phyloP scores from a whole-genome alignment of 495 filamentous ascomycete genomes.

The Penicillium silybi region DNA sequence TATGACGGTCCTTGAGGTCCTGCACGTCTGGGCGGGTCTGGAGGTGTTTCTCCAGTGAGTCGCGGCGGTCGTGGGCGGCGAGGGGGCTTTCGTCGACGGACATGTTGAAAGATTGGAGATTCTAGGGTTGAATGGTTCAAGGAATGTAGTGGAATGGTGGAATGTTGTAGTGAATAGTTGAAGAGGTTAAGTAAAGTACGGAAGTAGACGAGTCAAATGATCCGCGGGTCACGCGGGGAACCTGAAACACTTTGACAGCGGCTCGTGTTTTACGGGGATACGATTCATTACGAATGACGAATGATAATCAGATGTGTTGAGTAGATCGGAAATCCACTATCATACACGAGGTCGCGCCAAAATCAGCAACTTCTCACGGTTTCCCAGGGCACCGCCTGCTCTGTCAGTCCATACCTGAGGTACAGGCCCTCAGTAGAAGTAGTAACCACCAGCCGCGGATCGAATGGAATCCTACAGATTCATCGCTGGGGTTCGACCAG shows the following conservation, averaged over 20 bases:
- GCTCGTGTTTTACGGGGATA: neutral
- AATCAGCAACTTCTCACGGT: slow-evolving; percentile 2
- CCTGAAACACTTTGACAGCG: neutral
- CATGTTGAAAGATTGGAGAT: slow-evolving; percentile 18
- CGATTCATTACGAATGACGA: neutral
- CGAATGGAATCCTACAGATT: slow-evolving; percentile 52
- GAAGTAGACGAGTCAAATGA: slow-evolving; percentile 14
- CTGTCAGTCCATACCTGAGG: neutral
- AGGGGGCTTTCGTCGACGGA: slow-evolving; percentile 39
- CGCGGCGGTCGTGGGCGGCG: slow-evolving; percentile 67
- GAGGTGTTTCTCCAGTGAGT: slow-evolving; percentile 86
- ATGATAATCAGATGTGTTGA: neutral
- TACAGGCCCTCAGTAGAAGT: neutral
- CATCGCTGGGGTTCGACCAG: slow-evolving; percentile 28
- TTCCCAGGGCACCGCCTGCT: neutral
- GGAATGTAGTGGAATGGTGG: neutral
- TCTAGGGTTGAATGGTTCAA: neutral
- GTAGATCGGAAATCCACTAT: slow-evolving; percentile 4
- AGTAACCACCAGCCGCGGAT: slow-evolving; percentile 5
- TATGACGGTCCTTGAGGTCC: slow-evolving; percentile 74
- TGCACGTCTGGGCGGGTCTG: slow-evolving; percentile 72
- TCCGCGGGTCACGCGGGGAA: slow-evolving; percentile 22
- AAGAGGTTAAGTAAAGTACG: neutral
- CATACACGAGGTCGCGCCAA: neutral
- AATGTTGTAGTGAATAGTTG: neutral